phyloP scores from a whole-genome alignment of 352 stramenopile species.

The Phytophthora europaea region DNA sequence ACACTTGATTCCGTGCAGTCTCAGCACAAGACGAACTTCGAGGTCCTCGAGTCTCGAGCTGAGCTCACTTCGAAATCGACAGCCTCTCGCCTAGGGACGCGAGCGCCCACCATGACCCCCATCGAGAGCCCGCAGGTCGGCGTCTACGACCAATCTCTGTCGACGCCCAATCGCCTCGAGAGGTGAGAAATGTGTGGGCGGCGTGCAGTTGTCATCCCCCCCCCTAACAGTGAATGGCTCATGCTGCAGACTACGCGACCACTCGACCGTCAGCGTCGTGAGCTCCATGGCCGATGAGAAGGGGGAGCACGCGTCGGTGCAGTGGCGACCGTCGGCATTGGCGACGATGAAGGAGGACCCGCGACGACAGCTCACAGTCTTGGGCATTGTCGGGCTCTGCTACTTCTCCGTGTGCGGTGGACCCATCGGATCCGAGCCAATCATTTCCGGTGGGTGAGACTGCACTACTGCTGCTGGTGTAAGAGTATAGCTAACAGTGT shows the following conservation, averaged over 20 bases:
- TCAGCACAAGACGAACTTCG: conserved; percentile 2
- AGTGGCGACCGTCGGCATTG: conserved; percentile 40
- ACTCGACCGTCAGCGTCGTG: conserved; percentile 30
- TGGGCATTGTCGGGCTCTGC: conserved; percentile 58
- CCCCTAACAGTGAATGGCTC: conserved; percentile 8
- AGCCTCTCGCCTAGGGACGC: not conserved
- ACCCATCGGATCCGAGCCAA: conserved; percentile 52
- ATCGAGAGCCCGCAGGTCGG: conserved; percentile 34
- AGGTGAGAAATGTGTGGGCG: conserved; percentile 29
- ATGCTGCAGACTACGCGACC: conserved; percentile 17
- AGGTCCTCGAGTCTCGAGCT: not conserved
- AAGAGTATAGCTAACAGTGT: not conserved
- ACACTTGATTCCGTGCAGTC: conserved; percentile 15
- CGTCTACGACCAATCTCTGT: conserved; percentile 34
- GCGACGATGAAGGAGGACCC: conserved; percentile 48
- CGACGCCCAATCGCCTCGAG: conserved; percentile 48
- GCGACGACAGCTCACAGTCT: conserved; percentile 50
- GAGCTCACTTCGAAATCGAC: conserved; percentile 30
- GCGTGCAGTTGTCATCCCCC: not conserved
- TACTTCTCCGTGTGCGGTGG: conserved; percentile 65
- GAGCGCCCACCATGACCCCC: conserved; percentile 4
- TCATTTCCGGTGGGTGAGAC: conserved; percentile 46
- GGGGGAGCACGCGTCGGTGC: conserved; percentile 17
- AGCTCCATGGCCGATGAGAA: conserved; percentile 30
- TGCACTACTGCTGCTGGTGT: not conserved